Conservation (phyloP, 1,284 basidiomycete genomes). For the Agaricales sp. region DNA sequence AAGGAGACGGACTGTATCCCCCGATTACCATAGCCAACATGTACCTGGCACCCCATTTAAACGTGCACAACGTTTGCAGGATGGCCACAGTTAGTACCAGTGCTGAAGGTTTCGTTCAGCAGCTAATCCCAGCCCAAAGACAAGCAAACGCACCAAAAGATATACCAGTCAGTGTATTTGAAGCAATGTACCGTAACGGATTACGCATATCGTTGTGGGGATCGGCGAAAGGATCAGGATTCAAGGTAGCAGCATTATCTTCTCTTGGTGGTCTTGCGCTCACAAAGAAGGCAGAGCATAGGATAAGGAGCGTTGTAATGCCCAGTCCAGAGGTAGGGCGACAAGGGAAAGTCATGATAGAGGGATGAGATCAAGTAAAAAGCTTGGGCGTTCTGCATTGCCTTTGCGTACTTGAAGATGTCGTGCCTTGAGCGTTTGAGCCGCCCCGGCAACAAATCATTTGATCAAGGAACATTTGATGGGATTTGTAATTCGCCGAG, state of each 20-base stretch:
- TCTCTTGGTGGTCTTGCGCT: too few relatives aligned
- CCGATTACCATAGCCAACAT: slow-evolving; percentile 63
- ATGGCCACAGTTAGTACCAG: slow-evolving; percentile 44
- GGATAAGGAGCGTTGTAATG: too few relatives aligned
- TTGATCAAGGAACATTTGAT: too few relatives aligned
- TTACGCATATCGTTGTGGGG: slow-evolving; percentile 46
- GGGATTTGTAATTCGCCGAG: too few relatives aligned
- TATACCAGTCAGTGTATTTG: slow-evolving; percentile 42
- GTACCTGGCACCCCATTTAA: slow-evolving; percentile 42
- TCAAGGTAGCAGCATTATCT: neutral
- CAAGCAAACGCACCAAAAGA: slow-evolving; percentile 33
- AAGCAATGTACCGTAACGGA: slow-evolving; percentile 51
- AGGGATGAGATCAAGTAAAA: too few relatives aligned
- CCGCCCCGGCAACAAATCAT: too few relatives aligned
- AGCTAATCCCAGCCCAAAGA: neutral
- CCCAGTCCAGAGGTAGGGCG: too few relatives aligned
- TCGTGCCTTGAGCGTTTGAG: too few relatives aligned
- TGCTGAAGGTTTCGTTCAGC: slow-evolving; percentile 17
- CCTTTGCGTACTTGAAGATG: too few relatives aligned
- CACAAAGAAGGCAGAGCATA: too few relatives aligned
- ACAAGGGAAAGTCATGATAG: too few relatives aligned
- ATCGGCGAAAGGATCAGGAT: slow-evolving; percentile 35
- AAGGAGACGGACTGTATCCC: slow-evolving; percentile 34
- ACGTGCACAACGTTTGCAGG: slow-evolving; percentile 35
- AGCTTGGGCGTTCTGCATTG: too few relatives aligned